These are phyloP conservation scores for Helotiales sp. DNA, from an alignment of 2,329 filamentous ascomycete genomes.

Conservation along the genomic window DNA sequence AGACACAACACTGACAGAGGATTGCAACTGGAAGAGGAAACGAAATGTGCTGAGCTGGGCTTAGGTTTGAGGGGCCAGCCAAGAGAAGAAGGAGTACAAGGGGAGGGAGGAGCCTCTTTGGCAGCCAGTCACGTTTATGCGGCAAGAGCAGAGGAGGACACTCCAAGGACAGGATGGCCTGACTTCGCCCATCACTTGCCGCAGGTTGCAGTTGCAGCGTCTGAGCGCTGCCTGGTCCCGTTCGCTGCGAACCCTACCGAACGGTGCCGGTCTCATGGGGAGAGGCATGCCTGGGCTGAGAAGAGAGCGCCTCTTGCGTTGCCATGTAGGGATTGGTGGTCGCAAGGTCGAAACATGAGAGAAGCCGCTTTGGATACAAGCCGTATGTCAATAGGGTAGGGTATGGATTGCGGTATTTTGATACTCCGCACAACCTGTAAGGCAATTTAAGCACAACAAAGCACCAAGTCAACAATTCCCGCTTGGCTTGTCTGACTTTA, in stretches of 20 bases:
- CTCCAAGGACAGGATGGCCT: constrained; percentile 24
- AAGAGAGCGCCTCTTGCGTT: constrained; percentile 26
- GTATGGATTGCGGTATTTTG: neutral
- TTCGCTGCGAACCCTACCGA: constrained; percentile 31
- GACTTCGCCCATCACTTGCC: constrained; percentile 15
- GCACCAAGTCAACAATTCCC: neutral
- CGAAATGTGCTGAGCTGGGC: neutral
- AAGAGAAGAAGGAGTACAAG: constrained; percentile 5
- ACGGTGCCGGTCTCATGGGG: constrained; percentile 34
- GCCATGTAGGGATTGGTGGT: constrained; percentile 18
- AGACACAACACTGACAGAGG: constrained; percentile 4
- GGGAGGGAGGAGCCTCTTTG: neutral
- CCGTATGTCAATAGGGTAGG: neutral
- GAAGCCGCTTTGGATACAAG: neutral
- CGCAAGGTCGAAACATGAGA: constrained; percentile 30
- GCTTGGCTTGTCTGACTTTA: neutral
- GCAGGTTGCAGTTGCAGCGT: constrained; percentile 16
- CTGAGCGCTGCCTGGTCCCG: constrained; percentile 26
- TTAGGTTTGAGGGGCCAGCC: constrained; percentile 6
- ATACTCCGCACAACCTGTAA: constrained; percentile 4
- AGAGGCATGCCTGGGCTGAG: constrained; percentile 9
- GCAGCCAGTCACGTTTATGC: neutral
- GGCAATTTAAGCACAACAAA: too few species aligned
- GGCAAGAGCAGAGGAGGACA: constrained; percentile 9
- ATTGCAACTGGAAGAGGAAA: constrained; percentile 3